Evolutionary conservation across 805 yeast genomes (phyloP).

Genomic region (Saccharomycopsis sp.): DNA sequence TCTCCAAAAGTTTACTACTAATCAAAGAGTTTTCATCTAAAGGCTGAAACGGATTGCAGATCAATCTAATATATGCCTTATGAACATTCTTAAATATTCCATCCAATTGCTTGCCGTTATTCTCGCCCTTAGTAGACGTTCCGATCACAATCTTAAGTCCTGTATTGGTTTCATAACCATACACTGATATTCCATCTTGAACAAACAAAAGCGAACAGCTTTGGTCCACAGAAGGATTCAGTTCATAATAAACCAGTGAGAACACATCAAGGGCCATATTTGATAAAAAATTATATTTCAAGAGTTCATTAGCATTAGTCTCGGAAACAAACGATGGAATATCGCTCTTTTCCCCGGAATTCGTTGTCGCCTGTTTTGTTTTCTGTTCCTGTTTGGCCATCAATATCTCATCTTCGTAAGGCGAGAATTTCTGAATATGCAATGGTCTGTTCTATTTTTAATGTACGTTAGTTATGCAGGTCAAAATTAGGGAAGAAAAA

Average conservation of each 20-base stretch:
- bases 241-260: constrained; percentile 39
- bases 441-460: constrained; percentile 42
- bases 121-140: constrained; percentile 31
- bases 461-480: constrained; percentile 1
- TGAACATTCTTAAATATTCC: constrained; percentile 38
- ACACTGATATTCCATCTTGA: constrained; percentile 61
- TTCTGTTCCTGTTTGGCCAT: neutral
- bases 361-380: constrained; percentile 3
- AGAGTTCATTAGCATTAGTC: constrained; percentile 36
- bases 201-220: constrained; percentile 46
- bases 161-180: constrained; percentile 62
- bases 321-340: constrained; percentile 25
- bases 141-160: constrained; percentile 65
- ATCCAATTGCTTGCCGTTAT: constrained; percentile 22
- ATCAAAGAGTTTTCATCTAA: constrained; percentile 26
- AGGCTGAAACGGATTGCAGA: constrained; percentile 58
- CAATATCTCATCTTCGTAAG: constrained; percentile 24
- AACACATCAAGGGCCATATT: constrained; percentile 72
- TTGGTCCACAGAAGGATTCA: constrained; percentile 25
- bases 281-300: constrained; percentile 64
- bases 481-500: neutral
- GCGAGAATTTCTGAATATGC: constrained; percentile 50
- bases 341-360: constrained; percentile 14
- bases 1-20: constrained; percentile 20
- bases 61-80: constrained; percentile 45